phyloP scores from a whole-genome alignment of 2,329 filamentous ascomycete genomes.

The Xylaria arbuscula region DNA sequence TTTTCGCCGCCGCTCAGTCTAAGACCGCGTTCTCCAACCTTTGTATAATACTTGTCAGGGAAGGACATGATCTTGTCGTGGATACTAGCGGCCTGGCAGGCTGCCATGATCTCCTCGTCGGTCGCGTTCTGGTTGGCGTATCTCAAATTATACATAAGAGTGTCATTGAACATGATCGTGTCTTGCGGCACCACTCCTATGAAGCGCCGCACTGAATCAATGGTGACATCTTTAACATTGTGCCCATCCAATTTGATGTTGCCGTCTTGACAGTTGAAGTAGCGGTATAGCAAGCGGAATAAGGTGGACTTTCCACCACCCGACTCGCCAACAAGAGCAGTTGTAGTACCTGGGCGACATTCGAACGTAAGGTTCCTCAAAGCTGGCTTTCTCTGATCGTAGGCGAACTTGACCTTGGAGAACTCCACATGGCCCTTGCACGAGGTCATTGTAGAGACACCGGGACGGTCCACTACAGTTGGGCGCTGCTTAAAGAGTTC shows the following conservation, averaged over 20 bases:
- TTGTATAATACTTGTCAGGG: slow-evolving; percentile 87
- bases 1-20: slow-evolving; percentile 92
- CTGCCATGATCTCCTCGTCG: slow-evolving; percentile 82
- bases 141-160: slow-evolving; percentile 92
- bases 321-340: slow-evolving; percentile 94
- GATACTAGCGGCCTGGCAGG: slow-evolving; percentile 87
- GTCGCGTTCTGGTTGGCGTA: slow-evolving; percentile 86
- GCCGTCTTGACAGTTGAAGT: slow-evolving; percentile 87
- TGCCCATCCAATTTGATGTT: slow-evolving; percentile 85
- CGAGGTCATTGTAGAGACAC: slow-evolving; percentile 69
- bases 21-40: slow-evolving; percentile 89
- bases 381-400: slow-evolving; percentile 87
- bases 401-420: slow-evolving; percentile 89
- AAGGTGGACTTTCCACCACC: slow-evolving; percentile 97
- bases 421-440: slow-evolving; percentile 88
- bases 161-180: slow-evolving; percentile 94
- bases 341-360: slow-evolving; percentile 90
- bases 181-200: slow-evolving; percentile 98
- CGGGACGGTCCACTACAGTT: slow-evolving; percentile 82
- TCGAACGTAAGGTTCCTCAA: slow-evolving; percentile 86
- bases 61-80: slow-evolving; percentile 92
- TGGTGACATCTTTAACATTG: slow-evolving; percentile 86
- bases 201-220: slow-evolving; percentile 89
- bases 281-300: slow-evolving; percentile 94
- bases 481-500: slow-evolving; percentile 97